These are phyloP conservation scores for Aspergillus incahuasiensis DNA, from an alignment of 495 filamentous ascomycete genomes.

Conservation along the genomic window DNA sequence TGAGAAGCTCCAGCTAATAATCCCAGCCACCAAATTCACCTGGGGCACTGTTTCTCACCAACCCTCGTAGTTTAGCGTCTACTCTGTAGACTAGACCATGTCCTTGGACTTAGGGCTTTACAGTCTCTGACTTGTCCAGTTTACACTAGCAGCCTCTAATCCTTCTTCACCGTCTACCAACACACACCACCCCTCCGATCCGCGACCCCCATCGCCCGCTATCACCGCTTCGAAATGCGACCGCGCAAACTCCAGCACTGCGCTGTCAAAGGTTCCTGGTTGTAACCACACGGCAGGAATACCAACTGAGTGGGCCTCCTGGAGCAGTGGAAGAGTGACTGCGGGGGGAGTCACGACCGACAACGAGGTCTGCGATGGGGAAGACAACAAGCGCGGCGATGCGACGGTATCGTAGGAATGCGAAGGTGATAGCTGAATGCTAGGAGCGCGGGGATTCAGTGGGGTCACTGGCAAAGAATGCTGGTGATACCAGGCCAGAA, in stretches of 20 bases:
- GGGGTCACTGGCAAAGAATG: conserved; percentile 74
- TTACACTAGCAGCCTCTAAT: conserved; percentile 54
- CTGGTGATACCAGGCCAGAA: conserved; percentile 82
- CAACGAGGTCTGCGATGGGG: conserved; percentile 64
- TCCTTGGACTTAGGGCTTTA: conserved; percentile 15
- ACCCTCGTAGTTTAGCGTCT: background rate
- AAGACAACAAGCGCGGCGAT: conserved; percentile 56
- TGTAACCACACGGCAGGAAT: conserved; percentile 86
- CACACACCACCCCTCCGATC: conserved; percentile 83
- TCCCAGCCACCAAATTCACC: conserved; percentile 7
- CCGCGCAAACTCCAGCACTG: conserved; percentile 63
- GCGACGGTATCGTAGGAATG: conserved; percentile 57
- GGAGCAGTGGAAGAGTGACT: conserved; percentile 63
- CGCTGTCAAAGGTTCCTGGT: conserved; percentile 78
- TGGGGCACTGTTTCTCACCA: background rate
- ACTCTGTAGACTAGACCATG: too few species aligned
- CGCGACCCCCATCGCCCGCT: conserved; percentile 61
- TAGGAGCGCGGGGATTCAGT: conserved; percentile 67
- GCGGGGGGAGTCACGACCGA: conserved; percentile 82
- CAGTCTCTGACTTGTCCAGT: conserved; percentile 41
- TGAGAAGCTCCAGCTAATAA: conserved; percentile 2
- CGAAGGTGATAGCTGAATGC: conserved; percentile 52
- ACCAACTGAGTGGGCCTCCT: conserved; percentile 75
- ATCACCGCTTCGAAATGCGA: conserved; percentile 64
- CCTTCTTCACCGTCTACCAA: conserved; percentile 81